Evolutionary conservation across 1,284 basidiomycete genomes (phyloP).

Genomic region (Meira miltonrushii): DNA sequence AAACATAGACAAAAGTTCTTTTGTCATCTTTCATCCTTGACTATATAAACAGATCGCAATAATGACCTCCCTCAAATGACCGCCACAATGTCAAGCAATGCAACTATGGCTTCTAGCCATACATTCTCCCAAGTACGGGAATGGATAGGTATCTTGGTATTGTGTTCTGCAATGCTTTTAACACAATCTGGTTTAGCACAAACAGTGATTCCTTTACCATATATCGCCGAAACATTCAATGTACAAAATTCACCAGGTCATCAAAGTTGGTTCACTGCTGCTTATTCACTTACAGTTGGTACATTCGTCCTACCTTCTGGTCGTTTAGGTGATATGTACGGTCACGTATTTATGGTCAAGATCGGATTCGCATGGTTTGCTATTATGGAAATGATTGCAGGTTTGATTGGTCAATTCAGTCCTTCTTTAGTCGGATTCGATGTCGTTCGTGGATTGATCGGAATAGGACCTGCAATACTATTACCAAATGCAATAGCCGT

Average conservation of each 20-base stretch:
- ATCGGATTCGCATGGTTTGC: conserved; percentile 25
- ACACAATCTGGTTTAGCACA: conserved; percentile 29
- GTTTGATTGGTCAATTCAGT: conserved; percentile 22
- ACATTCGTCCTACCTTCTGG: conserved; percentile 40
- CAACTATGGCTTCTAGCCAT: no score
- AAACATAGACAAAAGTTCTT: no score
- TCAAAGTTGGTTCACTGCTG: conserved; percentile 34
- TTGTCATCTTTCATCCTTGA: no score
- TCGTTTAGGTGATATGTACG: conserved; percentile 30
- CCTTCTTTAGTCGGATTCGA: conserved; percentile 34
- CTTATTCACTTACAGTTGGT: conserved; percentile 35
- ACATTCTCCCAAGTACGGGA: conserved; percentile 5
- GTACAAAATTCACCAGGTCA: conserved; percentile 17
- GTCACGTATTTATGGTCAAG: conserved; percentile 27
- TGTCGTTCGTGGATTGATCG: conserved; percentile 34
- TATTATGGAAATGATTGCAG: conserved; percentile 26
- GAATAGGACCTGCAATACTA: conserved; percentile 30
- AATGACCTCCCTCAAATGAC: no score
- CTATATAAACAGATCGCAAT: no score
- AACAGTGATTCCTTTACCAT: conserved; percentile 18
- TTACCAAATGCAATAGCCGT: conserved; percentile 36
- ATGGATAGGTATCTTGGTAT: conserved; percentile 16
- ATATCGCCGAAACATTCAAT: conserved; percentile 20
- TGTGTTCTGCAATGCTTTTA: conserved; percentile 27
- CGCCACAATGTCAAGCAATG: no score